phyloP scores from a whole-genome alignment of 148 eudicot species.

The Camellia lanceoleosa region DNA sequence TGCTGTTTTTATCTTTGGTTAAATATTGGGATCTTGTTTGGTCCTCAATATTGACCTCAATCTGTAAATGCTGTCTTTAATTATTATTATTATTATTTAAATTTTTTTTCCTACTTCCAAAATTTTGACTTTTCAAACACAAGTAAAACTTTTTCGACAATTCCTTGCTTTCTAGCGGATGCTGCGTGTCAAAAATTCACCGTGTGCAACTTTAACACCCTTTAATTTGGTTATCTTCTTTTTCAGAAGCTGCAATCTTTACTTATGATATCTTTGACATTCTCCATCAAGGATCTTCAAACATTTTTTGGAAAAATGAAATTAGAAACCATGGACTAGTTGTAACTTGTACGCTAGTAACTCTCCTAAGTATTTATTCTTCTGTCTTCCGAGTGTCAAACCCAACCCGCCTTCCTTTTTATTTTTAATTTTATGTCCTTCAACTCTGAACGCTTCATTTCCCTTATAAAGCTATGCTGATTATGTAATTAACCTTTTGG shows the following conservation, averaged over 20 bases:
- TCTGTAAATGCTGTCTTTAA: not conserved
- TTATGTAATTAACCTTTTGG: not conserved
- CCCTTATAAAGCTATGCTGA: not conserved
- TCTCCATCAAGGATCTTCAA: not conserved
- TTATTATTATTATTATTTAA: not conserved
- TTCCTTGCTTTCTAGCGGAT: not conserved
- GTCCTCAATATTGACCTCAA: not conserved
- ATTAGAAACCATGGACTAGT: no score
- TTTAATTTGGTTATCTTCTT: not conserved
- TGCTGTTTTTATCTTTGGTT: not conserved
- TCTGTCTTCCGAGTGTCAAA: no score
- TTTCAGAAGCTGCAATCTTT: not conserved
- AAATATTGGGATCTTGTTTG: not conserved
- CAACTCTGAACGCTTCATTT: not conserved
- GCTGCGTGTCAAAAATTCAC: not conserved
- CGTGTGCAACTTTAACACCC: not conserved
- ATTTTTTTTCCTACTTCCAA: no score
- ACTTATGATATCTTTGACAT: not conserved
- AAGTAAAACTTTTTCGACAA: not conserved
- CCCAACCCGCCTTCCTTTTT: no score
- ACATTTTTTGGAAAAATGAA: not conserved
- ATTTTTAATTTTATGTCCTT: not conserved
- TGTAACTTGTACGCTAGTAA: no score
- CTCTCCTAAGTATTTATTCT: no score
- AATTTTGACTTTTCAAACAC: not conserved